Conservation (phyloP, 2,329 filamentous ascomycete species). For the Ascocoryne sarcoides region DNA sequence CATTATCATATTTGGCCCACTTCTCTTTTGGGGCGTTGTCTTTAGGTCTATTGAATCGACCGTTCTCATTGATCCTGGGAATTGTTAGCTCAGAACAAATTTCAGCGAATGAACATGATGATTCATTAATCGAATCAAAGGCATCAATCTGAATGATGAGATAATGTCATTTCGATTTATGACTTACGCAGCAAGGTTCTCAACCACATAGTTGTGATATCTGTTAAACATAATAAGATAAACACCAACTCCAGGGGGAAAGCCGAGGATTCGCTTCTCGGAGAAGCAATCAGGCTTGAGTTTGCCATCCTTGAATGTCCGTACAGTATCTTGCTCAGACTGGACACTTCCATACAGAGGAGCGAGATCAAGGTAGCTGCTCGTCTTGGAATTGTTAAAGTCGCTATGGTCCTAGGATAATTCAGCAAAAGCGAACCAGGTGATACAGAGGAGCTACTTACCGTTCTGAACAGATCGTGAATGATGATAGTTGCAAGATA, state of each 20-base stretch:
- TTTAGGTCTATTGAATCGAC: constrained; percentile 62
- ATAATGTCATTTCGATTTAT: background rate
- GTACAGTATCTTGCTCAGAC: constrained; percentile 39
- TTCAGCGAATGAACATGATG: no score
- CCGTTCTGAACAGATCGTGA: constrained; percentile 56
- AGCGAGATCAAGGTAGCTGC: constrained; percentile 65
- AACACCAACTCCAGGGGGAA: constrained; percentile 64
- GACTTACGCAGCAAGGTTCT: constrained; percentile 54
- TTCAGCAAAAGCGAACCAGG: constrained; percentile 3
- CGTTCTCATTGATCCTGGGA: constrained; percentile 69
- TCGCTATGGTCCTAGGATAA: constrained; percentile 44
- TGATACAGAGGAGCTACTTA: constrained; percentile 7
- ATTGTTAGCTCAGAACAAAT: constrained; percentile 6
- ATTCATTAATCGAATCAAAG: no score
- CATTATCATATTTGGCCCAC: constrained; percentile 65
- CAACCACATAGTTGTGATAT: constrained; percentile 71
- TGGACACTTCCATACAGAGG: constrained; percentile 62
- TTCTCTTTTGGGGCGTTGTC: constrained; percentile 38
- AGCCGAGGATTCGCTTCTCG: constrained; percentile 59
- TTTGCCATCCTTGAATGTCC: constrained; percentile 60
- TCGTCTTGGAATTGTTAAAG: constrained; percentile 55
- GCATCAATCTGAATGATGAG: no score
- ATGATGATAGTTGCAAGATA: constrained; percentile 65
- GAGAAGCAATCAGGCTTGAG: constrained; percentile 67
- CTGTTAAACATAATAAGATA: constrained; percentile 69